phyloP scores from a whole-genome alignment of 768 basidiomycete species.

The Plicaturopsis crispa region DNA sequence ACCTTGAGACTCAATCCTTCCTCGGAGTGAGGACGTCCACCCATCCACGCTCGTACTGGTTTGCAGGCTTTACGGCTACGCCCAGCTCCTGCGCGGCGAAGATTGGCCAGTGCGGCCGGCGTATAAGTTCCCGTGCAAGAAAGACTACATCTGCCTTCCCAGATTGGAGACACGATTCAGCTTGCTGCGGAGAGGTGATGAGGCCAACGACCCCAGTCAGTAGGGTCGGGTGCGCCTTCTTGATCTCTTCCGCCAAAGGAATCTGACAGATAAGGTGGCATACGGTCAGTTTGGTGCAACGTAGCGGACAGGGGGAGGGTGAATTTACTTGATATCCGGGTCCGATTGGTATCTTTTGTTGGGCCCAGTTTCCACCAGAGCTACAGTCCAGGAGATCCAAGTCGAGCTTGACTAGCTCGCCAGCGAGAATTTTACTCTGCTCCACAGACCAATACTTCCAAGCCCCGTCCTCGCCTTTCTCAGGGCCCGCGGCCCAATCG shows the following conservation, averaged over 20 bases:
- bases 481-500: slow-evolving; percentile 58
- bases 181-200: slow-evolving; percentile 54
- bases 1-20: background rate
- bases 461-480: slow-evolving; percentile 41
- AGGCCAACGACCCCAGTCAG: slow-evolving; percentile 61
- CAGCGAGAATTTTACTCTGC: slow-evolving; percentile 56
- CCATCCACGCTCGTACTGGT: slow-evolving; percentile 66
- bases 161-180: slow-evolving; percentile 53
- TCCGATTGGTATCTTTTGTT: slow-evolving; percentile 47
- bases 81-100: slow-evolving; percentile 56
- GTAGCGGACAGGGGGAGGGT: background rate
- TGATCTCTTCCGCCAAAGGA: slow-evolving; percentile 59
- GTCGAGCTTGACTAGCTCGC: slow-evolving; percentile 49
- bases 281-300: background rate
- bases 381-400: slow-evolving; percentile 75
- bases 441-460: slow-evolving; percentile 75
- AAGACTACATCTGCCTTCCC: slow-evolving; percentile 66
- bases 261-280: slow-evolving; percentile 39
- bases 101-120: slow-evolving; percentile 60
- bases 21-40: slow-evolving; percentile 14
- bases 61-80: slow-evolving; percentile 58
- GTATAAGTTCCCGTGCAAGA: slow-evolving; percentile 59
- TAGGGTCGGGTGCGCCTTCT: slow-evolving; percentile 49
- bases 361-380: slow-evolving; percentile 55
- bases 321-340: slow-evolving; percentile 55